Conservation (phyloP, 495 filamentous ascomycete species). For the Tricharina praecox region DNA sequence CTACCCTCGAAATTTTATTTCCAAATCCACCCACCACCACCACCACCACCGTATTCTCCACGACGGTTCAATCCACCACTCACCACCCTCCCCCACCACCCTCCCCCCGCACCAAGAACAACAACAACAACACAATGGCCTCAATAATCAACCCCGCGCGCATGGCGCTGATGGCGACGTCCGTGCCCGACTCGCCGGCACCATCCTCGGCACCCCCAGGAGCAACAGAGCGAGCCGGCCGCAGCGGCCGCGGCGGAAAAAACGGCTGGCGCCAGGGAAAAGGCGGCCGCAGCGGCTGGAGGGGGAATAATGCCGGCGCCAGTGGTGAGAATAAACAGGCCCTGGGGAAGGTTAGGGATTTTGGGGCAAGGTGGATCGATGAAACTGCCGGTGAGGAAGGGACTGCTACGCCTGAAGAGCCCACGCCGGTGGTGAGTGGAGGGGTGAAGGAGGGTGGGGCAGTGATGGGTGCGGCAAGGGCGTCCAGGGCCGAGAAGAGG, state of each 20-base stretch:
- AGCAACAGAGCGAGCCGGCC: not conserved
- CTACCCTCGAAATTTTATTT: too few species aligned
- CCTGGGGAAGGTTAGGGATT: not conserved
- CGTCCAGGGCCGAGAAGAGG: not conserved
- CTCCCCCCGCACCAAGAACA: too few species aligned
- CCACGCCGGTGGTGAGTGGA: not conserved
- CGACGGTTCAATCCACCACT: too few species aligned
- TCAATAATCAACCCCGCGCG: slow-evolving; percentile 22
- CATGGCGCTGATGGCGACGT: slow-evolving; percentile 19
- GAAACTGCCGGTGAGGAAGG: too few species aligned
- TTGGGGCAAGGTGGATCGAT: not conserved
- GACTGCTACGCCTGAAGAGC: too few species aligned
- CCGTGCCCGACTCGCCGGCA: not conserved
- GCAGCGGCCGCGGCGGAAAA: not conserved
- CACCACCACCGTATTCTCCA: too few species aligned
- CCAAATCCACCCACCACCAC: too few species aligned
- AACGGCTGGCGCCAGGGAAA: not conserved
- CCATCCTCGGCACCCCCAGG: not conserved
- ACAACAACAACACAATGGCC: too few species aligned
- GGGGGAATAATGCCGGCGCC: not conserved
- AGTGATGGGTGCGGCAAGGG: not conserved
- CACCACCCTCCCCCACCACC: too few species aligned
- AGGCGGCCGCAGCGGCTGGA: slow-evolving; percentile 2
- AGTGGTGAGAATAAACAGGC: not conserved
- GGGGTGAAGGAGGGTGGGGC: too few species aligned